A percentile compares a stretch with the other conserved stretches of the same genome.
Evolutionary conservation across 352 stramenopile genomes (phyloP).

Genomic region (Pythium coloratum): DNA sequence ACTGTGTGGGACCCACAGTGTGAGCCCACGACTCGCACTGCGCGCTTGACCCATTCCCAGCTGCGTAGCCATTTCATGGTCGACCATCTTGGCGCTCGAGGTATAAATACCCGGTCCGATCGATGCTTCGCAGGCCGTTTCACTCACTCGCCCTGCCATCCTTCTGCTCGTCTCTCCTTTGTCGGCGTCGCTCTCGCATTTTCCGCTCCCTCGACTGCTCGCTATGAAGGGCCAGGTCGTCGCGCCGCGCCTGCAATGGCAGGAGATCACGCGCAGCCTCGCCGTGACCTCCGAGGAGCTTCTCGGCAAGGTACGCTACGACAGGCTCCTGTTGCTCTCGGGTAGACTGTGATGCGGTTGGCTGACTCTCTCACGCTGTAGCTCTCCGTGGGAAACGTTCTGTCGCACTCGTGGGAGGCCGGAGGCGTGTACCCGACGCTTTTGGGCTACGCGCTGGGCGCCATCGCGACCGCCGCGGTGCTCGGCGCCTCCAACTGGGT

Average conservation of each 20-base stretch:
- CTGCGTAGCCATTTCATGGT: background rate
- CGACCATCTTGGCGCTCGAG: background rate
- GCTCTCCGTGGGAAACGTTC: conserved; percentile 43
- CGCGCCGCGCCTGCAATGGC: conserved; percentile 13
- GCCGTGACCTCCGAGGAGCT: conserved; percentile 15
- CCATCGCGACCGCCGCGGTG: conserved; percentile 42
- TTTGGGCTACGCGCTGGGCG: conserved; percentile 51
- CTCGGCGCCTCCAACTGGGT: conserved; percentile 29
- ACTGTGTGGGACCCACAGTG: background rate
- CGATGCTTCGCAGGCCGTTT: conserved; percentile 5
- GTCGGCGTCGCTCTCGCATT: background rate
- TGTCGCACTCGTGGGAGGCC: conserved; percentile 52
- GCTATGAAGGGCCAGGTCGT: background rate
- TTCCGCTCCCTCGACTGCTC: background rate
- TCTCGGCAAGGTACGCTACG: conserved; percentile 22
- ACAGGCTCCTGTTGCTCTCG: background rate
- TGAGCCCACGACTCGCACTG: background rate
- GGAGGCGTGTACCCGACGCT: conserved; percentile 62
- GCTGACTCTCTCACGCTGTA: conserved; percentile 15
- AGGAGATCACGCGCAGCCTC: conserved; percentile 18
- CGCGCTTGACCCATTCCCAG: background rate
- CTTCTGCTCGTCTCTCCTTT: background rate
- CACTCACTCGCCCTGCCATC: background rate
- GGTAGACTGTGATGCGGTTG: no score
- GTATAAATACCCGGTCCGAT: background rate